Conservation (phyloP, 345 rosid genomes). For the Xanthoceras sorbifolium region DNA sequence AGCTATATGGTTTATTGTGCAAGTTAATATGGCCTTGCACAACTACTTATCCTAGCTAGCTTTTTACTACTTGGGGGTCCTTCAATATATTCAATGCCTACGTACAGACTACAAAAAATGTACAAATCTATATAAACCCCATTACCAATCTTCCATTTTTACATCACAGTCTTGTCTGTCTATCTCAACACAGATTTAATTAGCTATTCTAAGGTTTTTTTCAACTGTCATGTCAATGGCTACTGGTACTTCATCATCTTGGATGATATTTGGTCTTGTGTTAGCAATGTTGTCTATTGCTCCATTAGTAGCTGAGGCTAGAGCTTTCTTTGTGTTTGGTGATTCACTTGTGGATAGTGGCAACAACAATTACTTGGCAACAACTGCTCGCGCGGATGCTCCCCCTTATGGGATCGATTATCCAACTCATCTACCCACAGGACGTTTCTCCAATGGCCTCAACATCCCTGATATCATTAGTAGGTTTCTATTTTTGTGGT, state of each 20-base stretch:
- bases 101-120: too few relatives aligned
- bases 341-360: slow-evolving; percentile 75
- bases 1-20: too few relatives aligned
- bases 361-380: slow-evolving; percentile 61
- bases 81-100: too few relatives aligned
- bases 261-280: slow-evolving; percentile 13
- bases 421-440: slow-evolving; percentile 56
- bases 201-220: background rate
- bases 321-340: slow-evolving; percentile 70
- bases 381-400: slow-evolving; percentile 67
- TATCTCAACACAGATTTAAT: too few relatives aligned
- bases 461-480: slow-evolving; percentile 68
- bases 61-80: background rate
- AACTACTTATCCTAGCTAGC: background rate
- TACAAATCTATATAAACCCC: slow-evolving; percentile 2
- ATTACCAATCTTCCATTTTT: background rate
- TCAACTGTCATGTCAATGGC: slow-evolving; percentile 17
- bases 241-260: background rate
- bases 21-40: background rate
- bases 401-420: slow-evolving; percentile 70
- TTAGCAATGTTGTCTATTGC: background rate
- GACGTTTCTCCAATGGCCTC: slow-evolving; percentile 71
- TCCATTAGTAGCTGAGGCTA: slow-evolving; percentile 31
- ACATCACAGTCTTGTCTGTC: too few relatives aligned
- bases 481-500: slow-evolving; percentile 6